Base-by-base conservation (phyloP, 345 rosid species). In the Turritis glabra region DNA sequence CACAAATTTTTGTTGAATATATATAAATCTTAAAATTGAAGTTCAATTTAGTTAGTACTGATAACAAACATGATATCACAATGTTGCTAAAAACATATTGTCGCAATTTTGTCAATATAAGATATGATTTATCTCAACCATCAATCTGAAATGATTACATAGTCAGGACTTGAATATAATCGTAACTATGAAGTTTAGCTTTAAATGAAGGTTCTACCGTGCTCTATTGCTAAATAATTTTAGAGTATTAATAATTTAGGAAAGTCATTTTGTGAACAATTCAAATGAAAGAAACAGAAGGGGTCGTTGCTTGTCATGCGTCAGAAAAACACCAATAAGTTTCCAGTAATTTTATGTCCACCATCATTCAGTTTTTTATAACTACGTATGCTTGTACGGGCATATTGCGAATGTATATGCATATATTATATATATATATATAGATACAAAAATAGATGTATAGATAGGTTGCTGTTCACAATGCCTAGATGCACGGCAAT, bases 291-390 rank as follows among this genome's bases (percentile, higher is more conserved):
- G 38, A 47, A 73, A 48, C 44, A 38, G 26, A 58, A 48, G 68
- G 22, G 65, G 47, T 59, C 26, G 19, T 35, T 57, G 73, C 46
- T 67, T 44, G 59, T 67, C 54, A 38, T 51, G 54, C 40, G 69
- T 67, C 79, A 75, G 69, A 29, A 18, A 74, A 35, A 26, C 26
- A 46, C 30, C 67, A 66, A 67, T 67, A 67, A 75, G 67, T 58
- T 74, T 48, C 33, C 26, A 67, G 67, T 29, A 67, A 59, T 58
- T 58, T 19, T 35, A 67, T 48, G 19, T 29, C 23, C 30, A 48
- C 73, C 25, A 50, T 67, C 10, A 50, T 57, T 57, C 18, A 25
- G 8, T 66, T 33, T 30, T 19, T 3, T 47, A 19, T 19, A 48
- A n/a, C 47, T 46, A 46, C 23, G 38, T 65, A 51, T 46, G 33